phyloP scores from a whole-genome alignment of 768 basidiomycete genomes.

The Leccinum olivaceopallidum region DNA sequence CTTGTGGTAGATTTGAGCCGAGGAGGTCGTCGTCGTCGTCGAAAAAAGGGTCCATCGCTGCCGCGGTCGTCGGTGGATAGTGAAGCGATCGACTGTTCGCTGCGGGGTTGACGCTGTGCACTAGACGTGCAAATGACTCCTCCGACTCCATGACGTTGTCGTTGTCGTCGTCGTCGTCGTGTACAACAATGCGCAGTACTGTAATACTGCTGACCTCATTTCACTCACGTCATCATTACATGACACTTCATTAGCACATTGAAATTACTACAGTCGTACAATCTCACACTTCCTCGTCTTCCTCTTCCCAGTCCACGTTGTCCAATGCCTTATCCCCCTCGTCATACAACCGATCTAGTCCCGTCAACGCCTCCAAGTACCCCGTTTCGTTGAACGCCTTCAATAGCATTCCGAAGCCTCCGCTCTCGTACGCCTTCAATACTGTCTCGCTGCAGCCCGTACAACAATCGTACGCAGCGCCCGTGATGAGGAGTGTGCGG shows the following conservation, averaged over 20 bases:
- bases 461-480: conserved; percentile 83
- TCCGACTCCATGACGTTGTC: conserved; percentile 25
- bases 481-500: conserved; percentile 79
- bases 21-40: conserved; percentile 70
- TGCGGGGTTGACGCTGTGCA: conserved; percentile 30
- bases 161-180: conserved; percentile 10
- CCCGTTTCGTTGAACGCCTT: conserved; percentile 81
- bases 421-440: conserved; percentile 74
- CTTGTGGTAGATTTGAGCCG: conserved; percentile 10
- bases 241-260: no score
- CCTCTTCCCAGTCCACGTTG: conserved; percentile 77
- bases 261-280: neutral
- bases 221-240: neutral
- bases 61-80: conserved; percentile 51
- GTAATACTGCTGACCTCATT: conserved; percentile 13
- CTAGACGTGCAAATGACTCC: conserved; percentile 32
- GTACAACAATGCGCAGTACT: neutral
- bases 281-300: conserved; percentile 27
- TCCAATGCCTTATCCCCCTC: conserved; percentile 75
- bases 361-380: conserved; percentile 74
- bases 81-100: conserved; percentile 26
- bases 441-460: conserved; percentile 90
- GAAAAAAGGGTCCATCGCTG: conserved; percentile 73
- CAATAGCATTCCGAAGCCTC: conserved; percentile 78
- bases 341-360: conserved; percentile 72